Evolutionary conservation across 805 yeast genomes (phyloP), one percentile per base, ranked within the genome.

Genomic region (Danielia reshetovae): DNA sequence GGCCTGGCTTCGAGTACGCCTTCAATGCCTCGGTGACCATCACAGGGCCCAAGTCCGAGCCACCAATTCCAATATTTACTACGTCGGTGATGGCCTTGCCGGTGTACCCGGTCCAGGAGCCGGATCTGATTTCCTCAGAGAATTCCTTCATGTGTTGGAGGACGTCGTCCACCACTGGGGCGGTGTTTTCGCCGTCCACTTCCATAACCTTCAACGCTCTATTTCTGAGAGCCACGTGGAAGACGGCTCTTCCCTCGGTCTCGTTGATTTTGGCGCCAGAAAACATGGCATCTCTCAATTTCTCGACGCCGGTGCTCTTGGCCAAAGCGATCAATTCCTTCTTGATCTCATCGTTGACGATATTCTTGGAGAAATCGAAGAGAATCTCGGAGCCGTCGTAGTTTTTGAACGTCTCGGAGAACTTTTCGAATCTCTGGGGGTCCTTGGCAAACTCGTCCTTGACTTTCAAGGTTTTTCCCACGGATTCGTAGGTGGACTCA

Each of bases 21-120:
- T 90, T 93, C 60, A 93, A 76, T 27, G 98, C 97, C 72, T 93
- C 97, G 43, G 97, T 87, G 53, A 93, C 97, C 98, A 93, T 93
- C 35, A 93, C 97, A 29, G 98, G 98, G 54, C 98, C 98, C 54
- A 93, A 76, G 66, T 93, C 98, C 18, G 97, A 88, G 52, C 98
- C 98, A 60, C 98, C 98, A 59, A 93, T 93, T 66, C 98, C 98
- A 54, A 93, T 86, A 76, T 93, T 93, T 56, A 93, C 97, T 38
- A 93, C 80, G 56, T 87, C 95, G 52, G 93, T 85, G 68, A 93
- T 90, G 52, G 72, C 68, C 76, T 88, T 87, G 51, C 97, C 97
- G 50, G 97, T 81, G 77, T 85, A 90, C 61, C 98, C 98, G 54
- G 78, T 88, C 97, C 97, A 90, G 48, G 70, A 75, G 55, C 98